These are phyloP conservation scores for Cicer yamashitae DNA, from an alignment of 306 rosid species.

Conservation along the genomic window DNA sequence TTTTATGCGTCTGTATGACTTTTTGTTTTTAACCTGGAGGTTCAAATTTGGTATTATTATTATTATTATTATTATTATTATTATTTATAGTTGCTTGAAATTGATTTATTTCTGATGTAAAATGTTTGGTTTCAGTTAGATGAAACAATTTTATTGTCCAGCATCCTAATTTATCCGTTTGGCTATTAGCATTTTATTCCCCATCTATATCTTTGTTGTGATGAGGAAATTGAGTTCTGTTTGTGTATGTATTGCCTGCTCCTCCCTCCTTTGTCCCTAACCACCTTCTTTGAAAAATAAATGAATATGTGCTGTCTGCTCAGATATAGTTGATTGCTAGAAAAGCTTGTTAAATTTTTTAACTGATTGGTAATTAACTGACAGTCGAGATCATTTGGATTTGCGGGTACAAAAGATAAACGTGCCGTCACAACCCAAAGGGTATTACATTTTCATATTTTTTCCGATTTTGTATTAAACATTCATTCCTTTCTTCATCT, in stretches of 20 bases:
- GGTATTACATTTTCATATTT: conserved; percentile 57
- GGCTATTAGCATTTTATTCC: conserved; percentile 22
- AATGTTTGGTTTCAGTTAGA: conserved; percentile 27
- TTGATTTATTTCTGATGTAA: conserved; percentile 19
- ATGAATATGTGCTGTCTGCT: conserved; percentile 16
- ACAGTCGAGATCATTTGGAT: conserved; percentile 94
- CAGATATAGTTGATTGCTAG: conserved; percentile 37
- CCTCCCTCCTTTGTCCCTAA: neutral
- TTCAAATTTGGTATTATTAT: neutral
- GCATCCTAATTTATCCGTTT: conserved; percentile 29
- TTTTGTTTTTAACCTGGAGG: conserved; percentile 30
- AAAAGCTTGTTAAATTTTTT: conserved; percentile 24
- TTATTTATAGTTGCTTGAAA: neutral
- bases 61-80: neutral
- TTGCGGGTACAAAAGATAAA: conserved; percentile 96
- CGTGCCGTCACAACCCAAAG: conserved; percentile 91
- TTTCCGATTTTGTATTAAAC: conserved; percentile 16
- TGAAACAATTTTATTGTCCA: conserved; percentile 17
- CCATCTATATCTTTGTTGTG: conserved; percentile 18
- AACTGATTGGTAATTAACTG: conserved; percentile 43
- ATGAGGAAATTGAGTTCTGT: conserved; percentile 31
- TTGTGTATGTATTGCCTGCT: conserved; percentile 29
- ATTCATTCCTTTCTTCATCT: conserved; percentile 35
- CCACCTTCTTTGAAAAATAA: conserved; percentile 31
- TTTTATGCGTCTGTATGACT: conserved; percentile 20